These are phyloP conservation scores for Moringa oleifera DNA, from an alignment of 345 rosid species.

Conservation along the genomic window DNA sequence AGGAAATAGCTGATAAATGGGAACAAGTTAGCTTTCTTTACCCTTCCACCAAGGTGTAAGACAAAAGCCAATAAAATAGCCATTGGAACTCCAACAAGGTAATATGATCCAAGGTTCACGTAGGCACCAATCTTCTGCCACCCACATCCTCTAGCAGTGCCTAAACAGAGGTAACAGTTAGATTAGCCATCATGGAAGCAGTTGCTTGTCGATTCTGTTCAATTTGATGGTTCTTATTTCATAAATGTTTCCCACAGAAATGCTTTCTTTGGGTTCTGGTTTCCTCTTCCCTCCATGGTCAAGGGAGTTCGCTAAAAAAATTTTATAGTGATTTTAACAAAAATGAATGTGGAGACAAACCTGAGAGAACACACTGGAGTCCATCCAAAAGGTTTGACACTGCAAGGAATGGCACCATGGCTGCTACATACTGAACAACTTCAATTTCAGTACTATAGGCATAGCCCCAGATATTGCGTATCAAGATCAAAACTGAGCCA, in stretches of 20 bases:
- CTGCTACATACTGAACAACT: slow-evolving; percentile 40
- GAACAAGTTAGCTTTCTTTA: slow-evolving; percentile 1
- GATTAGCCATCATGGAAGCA: no score
- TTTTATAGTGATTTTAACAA: no score
- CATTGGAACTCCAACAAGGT: slow-evolving; percentile 38
- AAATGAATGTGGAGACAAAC: neutral
- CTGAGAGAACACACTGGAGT: slow-evolving; percentile 32
- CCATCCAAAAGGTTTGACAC: slow-evolving; percentile 51
- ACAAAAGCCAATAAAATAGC: slow-evolving; percentile 39
- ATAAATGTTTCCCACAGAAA: no score
- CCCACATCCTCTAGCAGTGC: slow-evolving; percentile 53
- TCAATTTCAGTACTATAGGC: slow-evolving; percentile 40
- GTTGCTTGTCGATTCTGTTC: no score
- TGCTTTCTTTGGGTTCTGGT: no score
- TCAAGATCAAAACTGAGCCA: slow-evolving; percentile 33
- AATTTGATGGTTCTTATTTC: no score
- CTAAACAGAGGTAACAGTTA: no score
- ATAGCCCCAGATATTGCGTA: slow-evolving; percentile 49
- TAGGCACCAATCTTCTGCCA: slow-evolving; percentile 47
- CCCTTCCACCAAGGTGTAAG: slow-evolving; percentile 32
- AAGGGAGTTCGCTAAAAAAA: no score
- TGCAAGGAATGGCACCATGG: slow-evolving; percentile 48
- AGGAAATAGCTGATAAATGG: neutral
- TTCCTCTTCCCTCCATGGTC: no score
- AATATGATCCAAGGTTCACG: slow-evolving; percentile 40